Percentiles rank a stretch among this genome's conserved stretches.
These are phyloP conservation scores for Oryza meridionalis DNA, from an alignment of 176 grass and related monocot genomes.

Conservation along the genomic window DNA sequence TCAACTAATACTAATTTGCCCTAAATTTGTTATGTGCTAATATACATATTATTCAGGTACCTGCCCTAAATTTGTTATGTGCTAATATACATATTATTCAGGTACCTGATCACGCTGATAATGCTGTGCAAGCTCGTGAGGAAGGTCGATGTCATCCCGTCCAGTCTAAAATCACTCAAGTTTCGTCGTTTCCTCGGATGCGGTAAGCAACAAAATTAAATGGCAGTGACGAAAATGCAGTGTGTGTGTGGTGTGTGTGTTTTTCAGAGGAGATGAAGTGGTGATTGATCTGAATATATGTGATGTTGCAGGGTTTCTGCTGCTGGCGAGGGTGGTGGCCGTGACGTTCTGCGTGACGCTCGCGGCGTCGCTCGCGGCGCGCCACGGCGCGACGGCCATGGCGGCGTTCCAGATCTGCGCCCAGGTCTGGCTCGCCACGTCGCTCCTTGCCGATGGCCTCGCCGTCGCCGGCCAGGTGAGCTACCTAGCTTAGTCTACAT, in stretches of 20 bases:
- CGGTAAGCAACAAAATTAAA: constrained; percentile 39
- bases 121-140: constrained; percentile 64
- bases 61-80: too few relatives aligned
- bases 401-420: constrained; percentile 93
- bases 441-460: constrained; percentile 93
- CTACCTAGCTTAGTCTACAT: too few relatives aligned
- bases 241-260: too few relatives aligned
- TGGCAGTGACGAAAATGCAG: too few relatives aligned
- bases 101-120: constrained; percentile 72
- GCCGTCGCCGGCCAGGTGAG: constrained; percentile 93
- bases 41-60: too few relatives aligned
- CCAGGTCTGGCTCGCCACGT: constrained; percentile 89
- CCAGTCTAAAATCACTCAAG: constrained; percentile 81
- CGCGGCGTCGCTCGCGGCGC: constrained; percentile 85
- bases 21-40: too few relatives aligned
- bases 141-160: constrained; percentile 77
- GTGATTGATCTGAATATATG: too few relatives aligned
- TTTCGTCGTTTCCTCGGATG: constrained; percentile 92
- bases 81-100: too few relatives aligned
- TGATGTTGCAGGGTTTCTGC: constrained; percentile 67
- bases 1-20: too few relatives aligned
- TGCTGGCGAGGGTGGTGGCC: constrained; percentile 88
- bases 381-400: constrained; percentile 69
- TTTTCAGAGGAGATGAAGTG: too few relatives aligned
- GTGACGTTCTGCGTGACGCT: constrained; percentile 98